phyloP scores from a whole-genome alignment of 257 asterid species.

The Ocimum tenuiflorum region DNA sequence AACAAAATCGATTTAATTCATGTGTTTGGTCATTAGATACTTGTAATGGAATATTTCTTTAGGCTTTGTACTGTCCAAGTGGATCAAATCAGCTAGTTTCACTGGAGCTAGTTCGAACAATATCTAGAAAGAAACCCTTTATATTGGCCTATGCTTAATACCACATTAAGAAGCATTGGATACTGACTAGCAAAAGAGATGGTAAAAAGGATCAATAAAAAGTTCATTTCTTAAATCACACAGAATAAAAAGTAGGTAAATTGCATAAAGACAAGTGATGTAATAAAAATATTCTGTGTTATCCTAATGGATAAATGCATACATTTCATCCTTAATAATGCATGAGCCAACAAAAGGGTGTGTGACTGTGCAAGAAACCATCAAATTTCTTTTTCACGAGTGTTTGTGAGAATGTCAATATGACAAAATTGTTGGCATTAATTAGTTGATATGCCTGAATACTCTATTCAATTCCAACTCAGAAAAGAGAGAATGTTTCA shows the following conservation, averaged over 20 bases:
- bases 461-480: constrained; percentile 5
- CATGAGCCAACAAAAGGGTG: neutral
- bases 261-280: constrained; percentile 1
- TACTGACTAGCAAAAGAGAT: neutral
- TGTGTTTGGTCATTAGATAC: too few relatives aligned
- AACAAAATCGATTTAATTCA: too few relatives aligned
- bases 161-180: constrained; percentile 13
- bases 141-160: neutral
- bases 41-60: too few relatives aligned
- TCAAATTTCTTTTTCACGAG: constrained; percentile 1
- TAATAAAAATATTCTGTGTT: neutral
- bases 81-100: too few relatives aligned
- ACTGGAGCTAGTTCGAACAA: too few relatives aligned
- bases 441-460: constrained; percentile 7
- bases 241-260: constrained; percentile 8
- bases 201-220: neutral
- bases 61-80: too few relatives aligned
- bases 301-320: neutral
- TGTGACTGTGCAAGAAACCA: neutral
- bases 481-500: constrained; percentile 16
- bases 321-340: constrained; percentile 3
- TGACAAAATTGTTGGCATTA: constrained; percentile 7
- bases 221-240: neutral
- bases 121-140: too few relatives aligned
- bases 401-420: constrained; percentile 14